A percentile compares a stretch with the other conserved stretches of the same genome.
Evolutionary conservation across 371 early-diverging fungal species (phyloP).

Genomic region (Funneliformis caledonium): DNA sequence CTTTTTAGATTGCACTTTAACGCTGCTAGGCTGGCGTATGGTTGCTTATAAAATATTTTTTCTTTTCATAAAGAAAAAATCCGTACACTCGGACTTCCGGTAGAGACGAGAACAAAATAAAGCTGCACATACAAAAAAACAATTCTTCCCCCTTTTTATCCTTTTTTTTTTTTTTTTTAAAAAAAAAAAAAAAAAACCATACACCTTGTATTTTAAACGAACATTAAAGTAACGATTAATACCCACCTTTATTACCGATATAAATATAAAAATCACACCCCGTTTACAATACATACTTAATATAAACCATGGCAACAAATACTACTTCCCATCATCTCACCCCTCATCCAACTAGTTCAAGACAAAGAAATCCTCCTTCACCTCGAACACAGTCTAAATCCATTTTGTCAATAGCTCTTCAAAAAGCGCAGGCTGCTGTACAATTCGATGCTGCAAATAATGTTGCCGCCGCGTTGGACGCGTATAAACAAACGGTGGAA

Average conservation of each 20-base stretch:
- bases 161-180: neutral
- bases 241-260: neutral
- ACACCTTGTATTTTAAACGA: neutral
- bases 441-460: slow-evolving; percentile 37
- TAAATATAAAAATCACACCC: neutral
- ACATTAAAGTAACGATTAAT: neutral
- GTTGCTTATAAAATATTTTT: slow-evolving; percentile 4
- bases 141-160: too few relatives aligned
- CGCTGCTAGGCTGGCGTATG: neutral
- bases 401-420: slow-evolving; percentile 39
- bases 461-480: slow-evolving; percentile 35
- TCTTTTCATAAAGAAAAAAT: neutral
- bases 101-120: slow-evolving; percentile 24
- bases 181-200: neutral
- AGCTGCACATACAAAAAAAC: neutral
- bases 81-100: slow-evolving; percentile 12
- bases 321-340: slow-evolving; percentile 36
- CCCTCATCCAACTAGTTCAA: neutral
- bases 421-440: slow-evolving; percentile 39
- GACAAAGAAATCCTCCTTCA: slow-evolving; percentile 32
- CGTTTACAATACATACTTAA: neutral
- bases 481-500: slow-evolving; percentile 36
- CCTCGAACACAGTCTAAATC: slow-evolving; percentile 40
- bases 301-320: slow-evolving; percentile 7
- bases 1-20: slow-evolving; percentile 2